phyloP scores from a whole-genome alignment of 192 early-diverging fungal genomes.

The Backusella australiensis region DNA sequence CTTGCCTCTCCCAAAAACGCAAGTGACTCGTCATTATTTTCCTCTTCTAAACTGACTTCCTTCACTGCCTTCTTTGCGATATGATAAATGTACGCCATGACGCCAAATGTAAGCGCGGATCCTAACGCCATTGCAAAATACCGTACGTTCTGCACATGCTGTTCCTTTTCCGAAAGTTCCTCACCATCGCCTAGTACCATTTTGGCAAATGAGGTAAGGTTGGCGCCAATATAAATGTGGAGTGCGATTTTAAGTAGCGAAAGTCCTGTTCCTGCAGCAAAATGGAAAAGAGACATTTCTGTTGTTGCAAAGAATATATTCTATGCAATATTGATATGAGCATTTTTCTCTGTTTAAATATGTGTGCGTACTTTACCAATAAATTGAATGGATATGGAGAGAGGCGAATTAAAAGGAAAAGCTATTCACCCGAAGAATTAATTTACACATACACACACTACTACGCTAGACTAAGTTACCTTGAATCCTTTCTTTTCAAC shows the following conservation, averaged over 20 bases:
- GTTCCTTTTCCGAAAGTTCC: conserved; percentile 12
- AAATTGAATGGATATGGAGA: conserved; percentile 74
- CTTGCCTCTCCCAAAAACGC: conserved; percentile 17
- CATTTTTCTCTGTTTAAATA: background rate
- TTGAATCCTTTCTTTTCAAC: conserved; percentile 63
- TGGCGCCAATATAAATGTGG: conserved; percentile 63
- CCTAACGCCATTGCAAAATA: conserved; percentile 22
- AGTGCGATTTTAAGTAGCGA: conserved; percentile 54
- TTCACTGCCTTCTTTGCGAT: conserved; percentile 43
- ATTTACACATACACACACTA: background rate
- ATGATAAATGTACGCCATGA: conserved; percentile 49
- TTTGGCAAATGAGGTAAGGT: conserved; percentile 48
- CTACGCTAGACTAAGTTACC: conserved; percentile 28
- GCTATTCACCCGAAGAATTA: conserved; percentile 33
- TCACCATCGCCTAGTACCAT: conserved; percentile 28
- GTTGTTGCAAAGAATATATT: conserved; percentile 58
- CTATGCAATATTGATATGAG: background rate
- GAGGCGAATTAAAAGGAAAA: conserved; percentile 63
- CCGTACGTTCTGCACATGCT: conserved; percentile 23
- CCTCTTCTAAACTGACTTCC: conserved; percentile 30
- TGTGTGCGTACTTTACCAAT: conserved; percentile 26
- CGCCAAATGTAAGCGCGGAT: conserved; percentile 40
- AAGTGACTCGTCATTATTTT: conserved; percentile 13
- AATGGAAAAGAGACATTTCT: conserved; percentile 46
- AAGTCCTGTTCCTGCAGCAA: conserved; percentile 49